Base-by-base conservation (phyloP, 2,329 filamentous ascomycete species). In the Fusarium torulosum region DNA sequence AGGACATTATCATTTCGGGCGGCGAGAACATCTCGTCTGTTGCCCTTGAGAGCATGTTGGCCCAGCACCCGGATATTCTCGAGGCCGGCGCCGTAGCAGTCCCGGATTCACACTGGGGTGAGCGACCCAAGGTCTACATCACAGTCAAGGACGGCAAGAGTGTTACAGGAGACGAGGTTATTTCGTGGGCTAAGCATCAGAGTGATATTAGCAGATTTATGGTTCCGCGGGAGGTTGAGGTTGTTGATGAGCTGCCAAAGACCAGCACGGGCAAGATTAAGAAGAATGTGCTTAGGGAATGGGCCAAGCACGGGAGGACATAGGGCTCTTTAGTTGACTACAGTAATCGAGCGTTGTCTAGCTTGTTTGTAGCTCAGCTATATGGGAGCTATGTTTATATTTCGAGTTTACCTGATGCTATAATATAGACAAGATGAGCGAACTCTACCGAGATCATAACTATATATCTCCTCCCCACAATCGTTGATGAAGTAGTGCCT, bases 1-100 rank as follows among this genome's bases (percentile, higher is more conserved):
- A 99, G 82, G 96, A 99, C 76, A 97, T 99, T 53, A 99, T 99
- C 74, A 99, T 99, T 66, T 96, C 92, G 53, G 94, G 95, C 45
- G 96, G 96, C 58, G 96, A 99, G 79, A 99, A 99, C 77, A 98
- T 99, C 65, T 97, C 93, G 4, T 96, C 92, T 0, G 91, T 99
- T 2, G 94, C 96, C 0, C 85, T 99, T 5, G 96, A 99, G 80
- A 88, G 90, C 61, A 93, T 97, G 89, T 86, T 99, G 2, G 91
- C 91, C 7, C 90, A 93, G 47, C 96, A 99, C 76, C 93, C 94
- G 0, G 89, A 93, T 69, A 88, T 99, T 37, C 87, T 99, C 23
- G 96, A 99, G 81, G 94, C 91, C 2, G 96, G 93, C 37, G 94
- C 97, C 31, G 93, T 97, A 7, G 92, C 92, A 1, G 90, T 98